Evolutionary conservation across 192 early-diverging fungal genomes (phyloP).

Genomic region (Haplosporangium gracile): DNA sequence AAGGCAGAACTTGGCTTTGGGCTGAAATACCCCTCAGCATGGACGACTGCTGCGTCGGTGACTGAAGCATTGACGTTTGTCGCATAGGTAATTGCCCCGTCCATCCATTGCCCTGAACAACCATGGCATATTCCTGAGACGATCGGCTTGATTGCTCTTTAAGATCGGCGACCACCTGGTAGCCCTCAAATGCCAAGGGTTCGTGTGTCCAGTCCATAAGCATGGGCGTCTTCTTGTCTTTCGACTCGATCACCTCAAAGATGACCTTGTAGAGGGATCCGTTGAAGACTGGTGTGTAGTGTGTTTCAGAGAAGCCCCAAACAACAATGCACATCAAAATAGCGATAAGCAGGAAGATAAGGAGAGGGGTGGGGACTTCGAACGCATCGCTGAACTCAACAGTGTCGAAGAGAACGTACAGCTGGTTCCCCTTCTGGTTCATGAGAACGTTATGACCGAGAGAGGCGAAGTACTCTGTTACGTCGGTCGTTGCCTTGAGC

Average conservation of each 20-base stretch:
- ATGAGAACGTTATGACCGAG: not conserved
- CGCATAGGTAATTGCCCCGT: too few relatives aligned
- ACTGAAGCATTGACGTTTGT: too few relatives aligned
- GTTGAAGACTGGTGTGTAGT: not conserved
- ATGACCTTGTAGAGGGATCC: conserved; percentile 11
- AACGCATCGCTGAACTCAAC: conserved; percentile 19
- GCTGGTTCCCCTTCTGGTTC: not conserved
- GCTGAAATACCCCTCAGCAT: too few relatives aligned
- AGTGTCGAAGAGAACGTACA: conserved; percentile 7
- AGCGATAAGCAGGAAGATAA: not conserved
- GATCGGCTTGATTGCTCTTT: not conserved
- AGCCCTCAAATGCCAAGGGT: conserved; percentile 4
- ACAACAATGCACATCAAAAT: not conserved
- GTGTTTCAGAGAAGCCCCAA: not conserved
- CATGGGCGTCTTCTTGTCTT: not conserved
- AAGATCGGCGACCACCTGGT: not conserved
- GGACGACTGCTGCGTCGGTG: too few relatives aligned
- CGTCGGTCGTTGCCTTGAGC: not conserved
- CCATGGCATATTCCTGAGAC: not conserved
- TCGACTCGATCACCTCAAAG: not conserved
- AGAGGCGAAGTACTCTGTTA: not conserved
- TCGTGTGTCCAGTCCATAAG: conserved; percentile 6
- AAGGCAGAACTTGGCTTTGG: too few relatives aligned
- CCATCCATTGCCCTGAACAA: not conserved
- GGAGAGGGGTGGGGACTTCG: not conserved